A percentile compares a stretch with the other conserved stretches of the same genome.
Evolutionary conservation across 352 stramenopile species (phyloP).

Genomic region (Pythium aristosporum): DNA sequence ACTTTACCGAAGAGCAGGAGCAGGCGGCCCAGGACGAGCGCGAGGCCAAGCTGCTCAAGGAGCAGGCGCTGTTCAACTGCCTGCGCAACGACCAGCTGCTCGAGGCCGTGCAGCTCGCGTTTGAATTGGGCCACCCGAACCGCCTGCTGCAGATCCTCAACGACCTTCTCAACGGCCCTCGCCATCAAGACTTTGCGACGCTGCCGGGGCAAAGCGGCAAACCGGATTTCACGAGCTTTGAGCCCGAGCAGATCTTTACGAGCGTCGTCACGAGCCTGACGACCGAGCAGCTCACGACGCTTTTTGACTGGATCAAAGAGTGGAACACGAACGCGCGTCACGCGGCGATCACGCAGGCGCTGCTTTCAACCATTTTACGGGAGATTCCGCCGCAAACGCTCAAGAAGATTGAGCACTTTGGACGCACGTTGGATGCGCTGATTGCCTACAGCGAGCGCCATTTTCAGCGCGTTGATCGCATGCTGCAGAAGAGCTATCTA

Average conservation of each 20-base stretch:
- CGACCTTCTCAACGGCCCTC: slow-evolving; percentile 76
- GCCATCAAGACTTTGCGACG: slow-evolving; percentile 57
- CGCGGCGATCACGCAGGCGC: slow-evolving; percentile 90
- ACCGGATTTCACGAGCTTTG: slow-evolving; percentile 46
- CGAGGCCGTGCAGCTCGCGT: slow-evolving; percentile 80
- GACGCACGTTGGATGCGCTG: slow-evolving; percentile 90
- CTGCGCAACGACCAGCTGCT: slow-evolving; percentile 91
- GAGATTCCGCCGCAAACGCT: slow-evolving; percentile 60
- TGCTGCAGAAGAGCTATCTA: slow-evolving; percentile 96
- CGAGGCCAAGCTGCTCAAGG: slow-evolving; percentile 92
- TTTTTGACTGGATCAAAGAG: slow-evolving; percentile 94
- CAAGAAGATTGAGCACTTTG: slow-evolving; percentile 68
- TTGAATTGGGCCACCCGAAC: slow-evolving; percentile 93
- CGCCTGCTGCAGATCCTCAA: slow-evolving; percentile 92
- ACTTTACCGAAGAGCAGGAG: slow-evolving; percentile 93
- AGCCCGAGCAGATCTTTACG: slow-evolving; percentile 60
- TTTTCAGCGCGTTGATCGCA: slow-evolving; percentile 95
- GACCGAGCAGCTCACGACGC: slow-evolving; percentile 83
- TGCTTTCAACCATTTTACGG: slow-evolving; percentile 90
- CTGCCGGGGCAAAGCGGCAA: slow-evolving; percentile 37
- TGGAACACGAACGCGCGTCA: slow-evolving; percentile 98
- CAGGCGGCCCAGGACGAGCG: slow-evolving; percentile 71
- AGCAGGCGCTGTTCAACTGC: slow-evolving; percentile 95
- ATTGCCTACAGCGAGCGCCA: slow-evolving; percentile 97
- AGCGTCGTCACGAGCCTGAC: slow-evolving; percentile 73